A percentile compares a stretch with the other conserved stretches of the same genome.
phyloP scores from a whole-genome alignment of 495 filamentous ascomycete genomes.

The Glutinoglossum americanum region DNA sequence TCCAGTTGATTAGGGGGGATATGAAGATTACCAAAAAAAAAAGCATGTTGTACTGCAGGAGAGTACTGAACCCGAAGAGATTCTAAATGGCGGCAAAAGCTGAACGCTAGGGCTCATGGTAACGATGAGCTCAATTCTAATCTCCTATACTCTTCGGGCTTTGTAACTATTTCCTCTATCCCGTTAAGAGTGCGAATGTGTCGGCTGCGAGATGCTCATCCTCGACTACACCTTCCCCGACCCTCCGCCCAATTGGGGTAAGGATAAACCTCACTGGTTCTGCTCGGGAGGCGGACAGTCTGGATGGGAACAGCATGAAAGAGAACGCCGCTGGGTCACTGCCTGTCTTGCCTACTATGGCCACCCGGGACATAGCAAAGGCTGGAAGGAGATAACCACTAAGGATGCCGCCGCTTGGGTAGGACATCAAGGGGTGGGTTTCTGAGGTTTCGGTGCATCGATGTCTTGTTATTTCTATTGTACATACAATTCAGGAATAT shows the following conservation, averaged over 20 bases:
- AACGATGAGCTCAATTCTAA: too few species aligned
- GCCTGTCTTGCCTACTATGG: too few species aligned
- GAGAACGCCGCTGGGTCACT: not conserved
- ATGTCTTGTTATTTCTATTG: too few species aligned
- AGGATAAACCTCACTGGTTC: not conserved
- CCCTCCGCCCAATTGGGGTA: not conserved
- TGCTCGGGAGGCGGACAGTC: not conserved
- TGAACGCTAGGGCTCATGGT: not conserved
- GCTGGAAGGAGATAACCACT: too few species aligned
- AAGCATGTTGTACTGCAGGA: conserved; percentile 42
- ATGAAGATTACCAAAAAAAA: conserved; percentile 26
- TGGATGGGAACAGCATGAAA: too few species aligned
- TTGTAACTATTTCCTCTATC: too few species aligned
- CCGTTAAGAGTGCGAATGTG: not conserved
- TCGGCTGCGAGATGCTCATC: not conserved
- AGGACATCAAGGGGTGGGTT: too few species aligned
- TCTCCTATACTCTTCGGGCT: too few species aligned
- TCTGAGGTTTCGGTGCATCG: too few species aligned
- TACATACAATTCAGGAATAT: too few species aligned
- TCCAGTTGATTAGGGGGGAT: conserved; percentile 65
- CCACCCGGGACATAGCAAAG: too few species aligned
- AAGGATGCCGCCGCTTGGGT: too few species aligned
- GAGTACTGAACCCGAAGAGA: conserved; percentile 53
- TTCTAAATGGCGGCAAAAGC: conserved; percentile 34
- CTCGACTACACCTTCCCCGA: not conserved